Evolutionary conservation across 2,329 filamentous ascomycete species (phyloP).

Genomic region (Ceratocystis cubensis): DNA sequence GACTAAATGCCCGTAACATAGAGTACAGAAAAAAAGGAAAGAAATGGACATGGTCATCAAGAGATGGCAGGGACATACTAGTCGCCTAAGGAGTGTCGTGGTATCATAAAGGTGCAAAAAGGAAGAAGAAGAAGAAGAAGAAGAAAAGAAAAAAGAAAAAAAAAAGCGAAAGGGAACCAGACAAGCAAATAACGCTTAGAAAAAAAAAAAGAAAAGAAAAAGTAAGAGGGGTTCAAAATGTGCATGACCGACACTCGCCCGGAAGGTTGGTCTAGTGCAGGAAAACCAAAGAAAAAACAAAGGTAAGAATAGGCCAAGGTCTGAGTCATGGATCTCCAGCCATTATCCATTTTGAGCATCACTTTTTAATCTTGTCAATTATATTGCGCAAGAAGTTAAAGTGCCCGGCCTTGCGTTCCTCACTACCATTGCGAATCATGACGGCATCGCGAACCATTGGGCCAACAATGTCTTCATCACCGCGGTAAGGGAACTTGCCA

Average conservation of each 20-base stretch:
- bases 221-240: background rate
- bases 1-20: background rate
- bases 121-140: too few relatives aligned
- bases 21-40: background rate
- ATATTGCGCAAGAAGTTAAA: constrained; percentile 39
- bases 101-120: background rate
- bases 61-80: background rate
- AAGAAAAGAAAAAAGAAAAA: background rate
- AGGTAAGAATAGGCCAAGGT: too few relatives aligned
- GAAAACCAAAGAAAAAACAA: background rate
- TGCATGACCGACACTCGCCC: background rate
- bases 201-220: background rate
- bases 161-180: background rate
- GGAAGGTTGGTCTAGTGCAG: background rate
- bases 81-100: constrained; percentile 8
- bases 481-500: constrained; percentile 77
- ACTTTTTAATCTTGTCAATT: constrained; percentile 33
- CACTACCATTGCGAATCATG: constrained; percentile 37
- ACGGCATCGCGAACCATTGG: constrained; percentile 61
- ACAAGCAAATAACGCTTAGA: background rate
- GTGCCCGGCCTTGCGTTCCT: constrained; percentile 31
- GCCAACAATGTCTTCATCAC: constrained; percentile 85
- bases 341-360: background rate
- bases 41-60: background rate
- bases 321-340: background rate